phyloP scores from a whole-genome alignment of 805 yeast species.

The Novakomyces olei region DNA sequence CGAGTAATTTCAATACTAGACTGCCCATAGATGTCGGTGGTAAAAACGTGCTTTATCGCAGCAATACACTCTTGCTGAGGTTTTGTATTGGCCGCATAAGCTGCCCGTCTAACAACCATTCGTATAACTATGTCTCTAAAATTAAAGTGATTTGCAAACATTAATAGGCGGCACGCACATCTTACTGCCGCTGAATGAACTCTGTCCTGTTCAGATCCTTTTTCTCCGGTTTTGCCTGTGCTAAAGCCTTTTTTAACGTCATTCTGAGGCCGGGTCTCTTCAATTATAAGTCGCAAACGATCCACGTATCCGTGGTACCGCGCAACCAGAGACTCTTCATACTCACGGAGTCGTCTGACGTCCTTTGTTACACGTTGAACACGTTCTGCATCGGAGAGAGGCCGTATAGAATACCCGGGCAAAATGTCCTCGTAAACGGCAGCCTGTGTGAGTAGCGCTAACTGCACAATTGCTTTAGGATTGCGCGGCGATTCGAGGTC shows the following conservation, averaged over 20 bases:
- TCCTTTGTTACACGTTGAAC: conserved; percentile 68
- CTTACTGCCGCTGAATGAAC: not conserved
- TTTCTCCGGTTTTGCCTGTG: too few species aligned
- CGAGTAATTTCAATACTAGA: conserved; percentile 56
- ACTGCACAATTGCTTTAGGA: conserved; percentile 20
- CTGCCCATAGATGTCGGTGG: conserved; percentile 63
- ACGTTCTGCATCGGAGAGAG: conserved; percentile 59
- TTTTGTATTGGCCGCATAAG: conserved; percentile 23
- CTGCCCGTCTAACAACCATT: conserved; percentile 43
- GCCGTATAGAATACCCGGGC: conserved; percentile 72
- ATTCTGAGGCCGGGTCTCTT: conserved; percentile 20
- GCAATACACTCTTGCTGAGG: conserved; percentile 38
- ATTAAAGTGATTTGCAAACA: conserved; percentile 37
- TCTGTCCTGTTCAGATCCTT: too few species aligned
- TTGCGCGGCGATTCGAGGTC: conserved; percentile 7
- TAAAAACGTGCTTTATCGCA: conserved; percentile 44
- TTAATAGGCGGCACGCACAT: not conserved
- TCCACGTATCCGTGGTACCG: conserved; percentile 50
- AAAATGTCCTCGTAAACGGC: conserved; percentile 68
- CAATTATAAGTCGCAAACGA: conserved; percentile 23
- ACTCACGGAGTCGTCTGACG: conserved; percentile 49
- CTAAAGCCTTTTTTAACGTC: too few species aligned
- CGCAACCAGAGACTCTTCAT: conserved; percentile 55
- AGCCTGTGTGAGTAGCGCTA: conserved; percentile 56
- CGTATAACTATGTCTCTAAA: conserved; percentile 53